phyloP scores from a whole-genome alignment of 2,329 filamentous ascomycete species.

The Stenocarpella maydis region DNA sequence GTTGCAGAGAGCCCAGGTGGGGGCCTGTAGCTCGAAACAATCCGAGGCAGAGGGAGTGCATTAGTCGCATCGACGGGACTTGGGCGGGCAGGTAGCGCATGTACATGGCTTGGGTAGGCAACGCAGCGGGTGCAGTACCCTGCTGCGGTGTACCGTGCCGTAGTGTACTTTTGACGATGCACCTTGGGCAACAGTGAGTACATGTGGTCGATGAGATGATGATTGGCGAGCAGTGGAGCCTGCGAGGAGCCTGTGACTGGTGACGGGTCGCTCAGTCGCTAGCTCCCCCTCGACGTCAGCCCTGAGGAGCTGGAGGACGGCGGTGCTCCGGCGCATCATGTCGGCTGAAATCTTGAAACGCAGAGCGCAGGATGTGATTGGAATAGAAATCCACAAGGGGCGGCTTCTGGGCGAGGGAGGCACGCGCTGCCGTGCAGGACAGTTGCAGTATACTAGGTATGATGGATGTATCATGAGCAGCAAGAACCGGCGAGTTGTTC shows the following conservation, averaged over 20 bases:
- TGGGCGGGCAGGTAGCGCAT: background rate
- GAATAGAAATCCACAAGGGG: background rate
- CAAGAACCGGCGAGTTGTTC: background rate
- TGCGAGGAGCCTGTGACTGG: too few relatives aligned
- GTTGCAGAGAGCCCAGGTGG: background rate
- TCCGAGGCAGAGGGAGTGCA: background rate
- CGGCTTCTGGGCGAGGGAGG: constrained; percentile 21
- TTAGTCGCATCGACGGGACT: constrained; percentile 7
- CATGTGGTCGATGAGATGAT: constrained; percentile 1
- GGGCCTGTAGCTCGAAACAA: constrained; percentile 15
- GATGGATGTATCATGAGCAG: constrained; percentile 10
- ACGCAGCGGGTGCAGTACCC: background rate
- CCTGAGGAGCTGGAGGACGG: background rate
- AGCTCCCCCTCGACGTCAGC: background rate
- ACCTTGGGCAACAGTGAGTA: background rate
- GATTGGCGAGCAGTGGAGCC: constrained; percentile 15
- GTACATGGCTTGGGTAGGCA: too few relatives aligned
- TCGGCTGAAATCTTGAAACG: constrained; percentile 31
- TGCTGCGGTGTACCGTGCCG: background rate
- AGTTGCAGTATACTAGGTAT: too few relatives aligned
- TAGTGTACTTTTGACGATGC: background rate
- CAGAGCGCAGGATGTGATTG: constrained; percentile 25
- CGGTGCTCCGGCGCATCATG: constrained; percentile 23
- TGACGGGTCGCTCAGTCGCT: constrained; percentile 1
- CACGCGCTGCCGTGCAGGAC: constrained; percentile 14